Conservation (phyloP, 176 grass and related monocot species). For the Dactylis glomerata region DNA sequence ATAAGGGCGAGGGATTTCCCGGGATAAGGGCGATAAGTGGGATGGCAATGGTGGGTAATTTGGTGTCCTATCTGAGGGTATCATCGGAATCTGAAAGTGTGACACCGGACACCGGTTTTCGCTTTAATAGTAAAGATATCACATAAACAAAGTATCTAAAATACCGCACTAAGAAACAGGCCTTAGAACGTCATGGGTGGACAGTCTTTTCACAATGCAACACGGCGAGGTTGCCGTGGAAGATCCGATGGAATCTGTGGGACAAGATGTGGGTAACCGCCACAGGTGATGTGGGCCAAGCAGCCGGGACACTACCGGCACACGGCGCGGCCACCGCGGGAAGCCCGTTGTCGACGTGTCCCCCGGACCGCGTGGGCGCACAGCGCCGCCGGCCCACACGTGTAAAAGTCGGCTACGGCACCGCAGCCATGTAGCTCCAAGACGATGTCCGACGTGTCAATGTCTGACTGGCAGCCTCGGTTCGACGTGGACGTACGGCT, state of each 20-base stretch:
- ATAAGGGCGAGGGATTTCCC: too few species aligned
- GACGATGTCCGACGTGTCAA: neutral
- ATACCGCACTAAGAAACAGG: too few species aligned
- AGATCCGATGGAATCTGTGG: neutral
- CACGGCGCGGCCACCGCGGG: constrained; percentile 10
- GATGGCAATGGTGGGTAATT: too few species aligned
- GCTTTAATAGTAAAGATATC: too few species aligned
- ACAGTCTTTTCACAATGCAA: too few species aligned
- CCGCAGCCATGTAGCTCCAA: neutral
- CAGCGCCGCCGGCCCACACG: neutral
- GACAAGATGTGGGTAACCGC: neutral
- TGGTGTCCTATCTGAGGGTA: too few species aligned
- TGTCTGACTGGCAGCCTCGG: neutral
- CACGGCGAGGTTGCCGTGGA: too few species aligned
- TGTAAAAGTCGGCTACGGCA: neutral
- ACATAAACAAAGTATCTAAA: too few species aligned
- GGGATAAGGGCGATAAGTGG: too few species aligned
- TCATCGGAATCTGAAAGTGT: too few species aligned
- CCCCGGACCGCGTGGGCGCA: neutral
- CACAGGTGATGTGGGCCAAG: neutral
- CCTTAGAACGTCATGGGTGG: too few species aligned
- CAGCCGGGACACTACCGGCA: neutral
- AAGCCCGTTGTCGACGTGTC: neutral
- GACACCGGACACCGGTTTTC: too few species aligned
- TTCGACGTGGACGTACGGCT: neutral